Conservation (phyloP, 768 basidiomycete genomes). For the Kwoniella shandongensis region DNA sequence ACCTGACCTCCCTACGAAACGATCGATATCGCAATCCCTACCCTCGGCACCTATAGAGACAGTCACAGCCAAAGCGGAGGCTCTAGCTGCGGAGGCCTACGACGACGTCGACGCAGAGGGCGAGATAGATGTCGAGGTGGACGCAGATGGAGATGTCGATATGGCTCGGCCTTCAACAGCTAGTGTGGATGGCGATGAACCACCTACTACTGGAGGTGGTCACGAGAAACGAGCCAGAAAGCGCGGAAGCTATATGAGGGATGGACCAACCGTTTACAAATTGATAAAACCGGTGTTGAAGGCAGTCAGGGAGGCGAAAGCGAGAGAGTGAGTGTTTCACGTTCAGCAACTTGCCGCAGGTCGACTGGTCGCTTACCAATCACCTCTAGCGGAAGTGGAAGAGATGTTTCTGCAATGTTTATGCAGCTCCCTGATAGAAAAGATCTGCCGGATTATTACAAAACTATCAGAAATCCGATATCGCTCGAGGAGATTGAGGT, state of each 20-base stretch:
- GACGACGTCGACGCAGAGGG: constrained; percentile 21
- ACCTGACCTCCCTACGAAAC: constrained; percentile 16
- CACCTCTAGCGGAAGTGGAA: constrained; percentile 27
- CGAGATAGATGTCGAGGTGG: constrained; percentile 9
- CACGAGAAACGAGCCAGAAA: constrained; percentile 10
- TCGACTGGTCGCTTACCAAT: too few relatives aligned
- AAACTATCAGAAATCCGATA: constrained; percentile 74
- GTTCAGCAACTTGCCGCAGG: background rate
- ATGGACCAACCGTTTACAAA: constrained; percentile 45
- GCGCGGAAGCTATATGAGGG: constrained; percentile 42
- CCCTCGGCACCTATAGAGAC: constrained; percentile 2
- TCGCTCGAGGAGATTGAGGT: constrained; percentile 83
- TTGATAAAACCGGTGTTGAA: constrained; percentile 43
- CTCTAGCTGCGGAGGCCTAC: background rate
- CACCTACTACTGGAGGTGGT: background rate
- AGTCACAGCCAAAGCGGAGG: background rate
- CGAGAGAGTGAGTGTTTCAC: constrained; percentile 39
- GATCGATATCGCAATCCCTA: background rate
- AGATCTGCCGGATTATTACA: constrained; percentile 72
- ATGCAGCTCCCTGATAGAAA: constrained; percentile 80
- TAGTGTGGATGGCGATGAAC: constrained; percentile 11
- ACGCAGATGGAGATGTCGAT: constrained; percentile 22
- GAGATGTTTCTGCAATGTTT: constrained; percentile 63
- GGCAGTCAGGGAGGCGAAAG: constrained; percentile 34
- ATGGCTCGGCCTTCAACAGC: constrained; percentile 7